Percentiles rank a stretch among this genome's conserved stretches.
Evolutionary conservation across 768 basidiomycete genomes (phyloP).

Genomic region (Wakefieldia striispora): DNA sequence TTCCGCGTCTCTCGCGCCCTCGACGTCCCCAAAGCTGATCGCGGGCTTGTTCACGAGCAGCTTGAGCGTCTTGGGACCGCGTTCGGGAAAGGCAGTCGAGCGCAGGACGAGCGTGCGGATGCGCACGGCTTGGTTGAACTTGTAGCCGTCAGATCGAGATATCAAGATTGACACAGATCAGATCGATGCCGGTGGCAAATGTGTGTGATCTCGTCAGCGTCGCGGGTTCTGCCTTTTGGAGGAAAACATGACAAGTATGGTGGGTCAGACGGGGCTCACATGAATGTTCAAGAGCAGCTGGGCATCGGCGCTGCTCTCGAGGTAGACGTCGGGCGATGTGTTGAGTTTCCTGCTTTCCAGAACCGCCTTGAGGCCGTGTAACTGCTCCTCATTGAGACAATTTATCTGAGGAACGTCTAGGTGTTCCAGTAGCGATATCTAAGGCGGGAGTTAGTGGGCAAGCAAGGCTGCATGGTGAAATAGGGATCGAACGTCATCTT

Average conservation of each 20-base stretch:
- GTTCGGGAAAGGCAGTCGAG: slow-evolving; percentile 31
- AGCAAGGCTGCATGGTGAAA: background rate
- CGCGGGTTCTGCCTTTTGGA: too few relatives aligned
- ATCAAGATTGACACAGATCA: too few relatives aligned
- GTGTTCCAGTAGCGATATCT: slow-evolving; percentile 56
- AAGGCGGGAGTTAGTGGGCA: slow-evolving; percentile 5
- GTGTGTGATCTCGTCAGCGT: too few relatives aligned
- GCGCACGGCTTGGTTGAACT: slow-evolving; percentile 73
- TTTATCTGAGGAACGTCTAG: slow-evolving; percentile 60
- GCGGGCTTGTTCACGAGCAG: slow-evolving; percentile 58
- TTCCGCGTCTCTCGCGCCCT: slow-evolving; percentile 45
- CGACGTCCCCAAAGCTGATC: slow-evolving; percentile 66
- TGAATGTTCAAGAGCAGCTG: slow-evolving; percentile 66
- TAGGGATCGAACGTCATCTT: slow-evolving; percentile 29
- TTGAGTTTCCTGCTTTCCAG: slow-evolving; percentile 45
- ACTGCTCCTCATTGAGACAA: slow-evolving; percentile 64
- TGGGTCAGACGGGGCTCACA: slow-evolving; percentile 45
- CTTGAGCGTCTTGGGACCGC: slow-evolving; percentile 62
- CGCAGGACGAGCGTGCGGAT: slow-evolving; percentile 58
- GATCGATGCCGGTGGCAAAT: background rate
- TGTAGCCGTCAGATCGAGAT: background rate
- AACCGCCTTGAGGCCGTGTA: slow-evolving; percentile 53
- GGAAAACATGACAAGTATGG: background rate
- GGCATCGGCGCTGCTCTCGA: slow-evolving; percentile 71
- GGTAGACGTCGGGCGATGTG: slow-evolving; percentile 39